These are phyloP conservation scores for Phytophthora sansomeana DNA, from an alignment of 352 stramenopile species.

Conservation along the genomic window DNA sequence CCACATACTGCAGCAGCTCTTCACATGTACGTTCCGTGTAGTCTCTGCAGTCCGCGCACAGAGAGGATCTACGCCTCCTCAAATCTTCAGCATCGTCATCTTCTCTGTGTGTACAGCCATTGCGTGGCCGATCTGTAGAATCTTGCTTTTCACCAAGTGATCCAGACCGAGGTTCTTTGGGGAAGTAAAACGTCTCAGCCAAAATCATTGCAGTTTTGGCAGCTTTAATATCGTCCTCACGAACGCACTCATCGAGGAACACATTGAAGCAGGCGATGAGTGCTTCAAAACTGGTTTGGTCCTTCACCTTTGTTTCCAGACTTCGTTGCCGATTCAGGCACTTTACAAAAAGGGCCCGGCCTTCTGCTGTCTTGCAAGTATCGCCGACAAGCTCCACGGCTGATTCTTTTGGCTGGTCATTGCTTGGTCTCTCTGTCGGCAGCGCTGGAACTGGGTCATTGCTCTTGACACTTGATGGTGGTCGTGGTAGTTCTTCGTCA, in stretches of 20 bases:
- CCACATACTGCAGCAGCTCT: constrained; percentile 43
- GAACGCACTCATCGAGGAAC: constrained; percentile 80
- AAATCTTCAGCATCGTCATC: constrained; percentile 16
- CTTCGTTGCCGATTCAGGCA: constrained; percentile 86
- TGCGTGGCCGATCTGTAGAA: neutral
- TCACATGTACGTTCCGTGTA: constrained; percentile 42
- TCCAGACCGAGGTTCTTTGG: constrained; percentile 20
- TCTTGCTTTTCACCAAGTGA: constrained; percentile 7
- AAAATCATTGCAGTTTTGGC: constrained; percentile 91
- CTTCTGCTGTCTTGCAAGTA: constrained; percentile 47
- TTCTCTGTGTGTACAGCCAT: constrained; percentile 16
- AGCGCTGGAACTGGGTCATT: constrained; percentile 9
- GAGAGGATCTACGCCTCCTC: constrained; percentile 20
- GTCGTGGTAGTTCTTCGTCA: constrained; percentile 14
- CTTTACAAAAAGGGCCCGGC: constrained; percentile 80
- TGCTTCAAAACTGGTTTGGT: constrained; percentile 62
- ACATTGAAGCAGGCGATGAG: constrained; percentile 74
- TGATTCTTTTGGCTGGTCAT: constrained; percentile 19
- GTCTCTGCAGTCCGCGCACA: constrained; percentile 36
- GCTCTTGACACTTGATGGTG: constrained; percentile 7
- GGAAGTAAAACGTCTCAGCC: constrained; percentile 82
- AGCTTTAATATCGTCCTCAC: constrained; percentile 82
- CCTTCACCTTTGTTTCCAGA: constrained; percentile 77
- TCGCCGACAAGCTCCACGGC: constrained; percentile 31
- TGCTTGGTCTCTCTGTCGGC: constrained; percentile 1